These are phyloP conservation scores for Ophiostoma montium DNA, from an alignment of 2,329 filamentous ascomycete genomes.

Conservation along the genomic window DNA sequence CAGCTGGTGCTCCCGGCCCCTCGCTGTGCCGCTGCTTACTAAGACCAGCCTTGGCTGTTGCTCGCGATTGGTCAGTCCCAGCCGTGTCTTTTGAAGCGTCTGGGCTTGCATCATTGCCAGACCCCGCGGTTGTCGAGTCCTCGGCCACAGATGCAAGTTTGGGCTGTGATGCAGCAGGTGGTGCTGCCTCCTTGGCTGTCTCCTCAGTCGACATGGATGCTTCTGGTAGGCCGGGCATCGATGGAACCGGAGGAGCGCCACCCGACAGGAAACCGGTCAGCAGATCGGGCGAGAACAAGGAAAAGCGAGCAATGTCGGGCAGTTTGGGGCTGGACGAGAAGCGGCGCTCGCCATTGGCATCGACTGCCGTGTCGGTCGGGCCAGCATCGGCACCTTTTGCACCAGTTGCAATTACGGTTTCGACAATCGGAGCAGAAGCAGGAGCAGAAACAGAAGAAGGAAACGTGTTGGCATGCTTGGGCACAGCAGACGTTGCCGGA, in stretches of 20 bases:
- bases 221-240: conserved; percentile 8
- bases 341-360: conserved; percentile 14
- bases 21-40: background rate
- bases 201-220: background rate
- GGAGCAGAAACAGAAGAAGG: background rate
- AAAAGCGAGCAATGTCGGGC: conserved; percentile 43
- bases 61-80: background rate
- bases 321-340: conserved; percentile 42
- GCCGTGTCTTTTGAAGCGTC: background rate
- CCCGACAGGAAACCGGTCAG: conserved; percentile 25
- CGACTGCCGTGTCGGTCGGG: background rate
- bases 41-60: background rate
- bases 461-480: background rate
- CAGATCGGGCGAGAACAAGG: conserved; percentile 44
- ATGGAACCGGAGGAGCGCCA: conserved; percentile 17
- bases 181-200: background rate
- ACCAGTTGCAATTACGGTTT: background rate
- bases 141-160: background rate
- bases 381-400: background rate
- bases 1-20: background rate
- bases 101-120: background rate
- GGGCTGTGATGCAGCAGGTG: background rate
- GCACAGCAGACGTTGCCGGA: background rate
- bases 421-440: background rate
- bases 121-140: background rate